phyloP scores from a whole-genome alignment of 2,329 filamentous ascomycete genomes.

The Fusarium metavorans region DNA sequence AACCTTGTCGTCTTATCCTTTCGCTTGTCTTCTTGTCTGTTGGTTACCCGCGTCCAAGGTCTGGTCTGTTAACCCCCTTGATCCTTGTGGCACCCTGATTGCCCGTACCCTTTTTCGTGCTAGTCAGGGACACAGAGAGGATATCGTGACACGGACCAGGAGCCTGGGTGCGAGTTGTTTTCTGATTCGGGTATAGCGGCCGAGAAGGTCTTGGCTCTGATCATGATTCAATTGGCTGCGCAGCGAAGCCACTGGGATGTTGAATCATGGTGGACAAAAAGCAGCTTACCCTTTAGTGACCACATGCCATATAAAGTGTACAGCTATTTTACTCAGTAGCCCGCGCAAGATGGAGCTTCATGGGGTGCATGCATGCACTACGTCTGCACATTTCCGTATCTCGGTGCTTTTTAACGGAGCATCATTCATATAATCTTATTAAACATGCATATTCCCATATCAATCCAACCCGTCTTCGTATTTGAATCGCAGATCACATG shows the following conservation, averaged over 20 bases:
- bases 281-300: background rate
- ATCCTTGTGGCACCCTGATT: constrained; percentile 1
- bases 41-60: background rate
- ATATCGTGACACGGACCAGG: background rate
- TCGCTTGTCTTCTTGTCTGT: background rate
- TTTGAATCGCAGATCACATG: constrained; percentile 34
- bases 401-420: background rate
- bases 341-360: background rate
- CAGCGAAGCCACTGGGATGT: background rate
- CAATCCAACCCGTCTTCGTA: constrained; percentile 10
- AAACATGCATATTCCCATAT: background rate
- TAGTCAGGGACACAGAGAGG: constrained; percentile 27
- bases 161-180: constrained; percentile 6
- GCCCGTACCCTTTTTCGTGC: constrained; percentile 2
- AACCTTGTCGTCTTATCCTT: background rate
- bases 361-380: background rate
- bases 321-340: background rate
- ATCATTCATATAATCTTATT: background rate
- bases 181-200: constrained; percentile 27
- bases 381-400: background rate
- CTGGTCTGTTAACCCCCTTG: background rate
- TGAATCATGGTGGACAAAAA: background rate
- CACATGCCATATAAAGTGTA: background rate
- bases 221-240: background rate
- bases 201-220: background rate